phyloP scores from a whole-genome alignment of 768 basidiomycete species.

The Naganishia vaughanmartiniae region DNA sequence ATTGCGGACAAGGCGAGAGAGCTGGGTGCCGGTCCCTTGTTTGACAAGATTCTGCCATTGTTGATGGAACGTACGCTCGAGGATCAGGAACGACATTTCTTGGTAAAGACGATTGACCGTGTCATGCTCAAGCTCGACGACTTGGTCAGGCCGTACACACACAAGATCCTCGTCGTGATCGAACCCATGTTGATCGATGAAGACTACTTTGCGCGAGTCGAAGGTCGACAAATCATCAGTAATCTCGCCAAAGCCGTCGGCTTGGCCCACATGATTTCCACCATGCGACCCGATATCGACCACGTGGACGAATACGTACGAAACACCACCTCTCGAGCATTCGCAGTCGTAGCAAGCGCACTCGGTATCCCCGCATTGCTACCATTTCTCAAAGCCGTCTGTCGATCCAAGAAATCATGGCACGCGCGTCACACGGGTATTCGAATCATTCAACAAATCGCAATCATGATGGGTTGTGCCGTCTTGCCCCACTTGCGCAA shows the following conservation, averaged over 20 bases:
- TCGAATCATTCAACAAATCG: conserved; percentile 98
- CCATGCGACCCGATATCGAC: conserved; percentile 99
- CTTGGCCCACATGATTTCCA: conserved; percentile 99
- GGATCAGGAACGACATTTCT: conserved; percentile 94
- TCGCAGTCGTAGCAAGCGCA: conserved; percentile 97
- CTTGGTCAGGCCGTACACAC: conserved; percentile 95
- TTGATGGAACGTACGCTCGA: conserved; percentile 83
- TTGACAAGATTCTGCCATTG: conserved; percentile 96
- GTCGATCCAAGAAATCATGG: conserved; percentile 99
- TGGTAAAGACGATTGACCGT: conserved; percentile 98
- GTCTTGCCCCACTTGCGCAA: conserved; percentile 95
- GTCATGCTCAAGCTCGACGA: conserved; percentile 99
- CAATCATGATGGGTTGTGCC: conserved; percentile 99
- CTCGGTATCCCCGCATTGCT: conserved; percentile 95
- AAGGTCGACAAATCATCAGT: conserved; percentile 98
- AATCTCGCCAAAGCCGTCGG: conserved; percentile 98
- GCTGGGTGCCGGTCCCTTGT: conserved; percentile 94
- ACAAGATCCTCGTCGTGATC: conserved; percentile 99
- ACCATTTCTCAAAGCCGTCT: conserved; percentile 97
- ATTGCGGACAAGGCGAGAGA: conserved; percentile 99
- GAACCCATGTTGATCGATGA: conserved; percentile 98
- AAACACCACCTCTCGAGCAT: conserved; percentile 96
- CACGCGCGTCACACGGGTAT: conserved; percentile 99
- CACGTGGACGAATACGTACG: conserved; percentile 99
- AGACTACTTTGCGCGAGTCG: conserved; percentile 76